Evolutionary conservation across 805 yeast genomes (phyloP).

Genomic region (Candida loeiensis): DNA sequence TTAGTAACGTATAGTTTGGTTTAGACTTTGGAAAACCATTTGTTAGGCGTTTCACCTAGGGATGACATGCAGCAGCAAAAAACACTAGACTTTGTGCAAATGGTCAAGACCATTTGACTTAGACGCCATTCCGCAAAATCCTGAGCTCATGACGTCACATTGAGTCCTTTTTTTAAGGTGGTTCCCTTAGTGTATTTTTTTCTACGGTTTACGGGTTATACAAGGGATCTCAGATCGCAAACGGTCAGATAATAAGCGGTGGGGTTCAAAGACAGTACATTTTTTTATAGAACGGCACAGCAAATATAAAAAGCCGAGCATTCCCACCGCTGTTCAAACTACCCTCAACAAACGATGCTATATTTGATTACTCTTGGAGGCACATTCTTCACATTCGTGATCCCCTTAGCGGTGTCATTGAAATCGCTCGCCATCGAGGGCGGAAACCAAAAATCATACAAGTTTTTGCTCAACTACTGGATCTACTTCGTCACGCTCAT

Average conservation of each 20-base stretch:
- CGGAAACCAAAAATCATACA: constrained; percentile 8
- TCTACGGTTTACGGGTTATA: neutral
- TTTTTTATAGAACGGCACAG: neutral
- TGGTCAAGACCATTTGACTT: too few species aligned
- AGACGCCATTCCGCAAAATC: too few species aligned
- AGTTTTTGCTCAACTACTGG: constrained; percentile 16
- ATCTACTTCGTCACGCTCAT: constrained; percentile 12
- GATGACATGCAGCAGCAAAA: too few species aligned
- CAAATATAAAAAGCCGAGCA: neutral
- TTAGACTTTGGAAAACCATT: too few species aligned
- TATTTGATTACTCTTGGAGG: neutral
- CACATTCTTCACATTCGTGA: constrained; percentile 8
- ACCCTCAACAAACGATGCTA: neutral
- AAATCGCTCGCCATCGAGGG: constrained; percentile 10
- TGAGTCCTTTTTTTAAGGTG: neutral
- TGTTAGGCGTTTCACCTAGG: too few species aligned
- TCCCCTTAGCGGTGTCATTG: constrained; percentile 13
- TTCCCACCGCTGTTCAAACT: neutral
- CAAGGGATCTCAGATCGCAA: constrained; percentile 1
- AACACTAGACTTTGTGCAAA: too few species aligned
- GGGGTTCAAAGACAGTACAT: neutral
- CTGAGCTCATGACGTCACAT: too few species aligned
- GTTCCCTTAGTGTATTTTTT: neutral
- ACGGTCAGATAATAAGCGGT: neutral
- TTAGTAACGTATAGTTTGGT: too few species aligned